Evolutionary conservation across 768 basidiomycete species (phyloP).

Genomic region (Sistotremastrum suecicum): DNA sequence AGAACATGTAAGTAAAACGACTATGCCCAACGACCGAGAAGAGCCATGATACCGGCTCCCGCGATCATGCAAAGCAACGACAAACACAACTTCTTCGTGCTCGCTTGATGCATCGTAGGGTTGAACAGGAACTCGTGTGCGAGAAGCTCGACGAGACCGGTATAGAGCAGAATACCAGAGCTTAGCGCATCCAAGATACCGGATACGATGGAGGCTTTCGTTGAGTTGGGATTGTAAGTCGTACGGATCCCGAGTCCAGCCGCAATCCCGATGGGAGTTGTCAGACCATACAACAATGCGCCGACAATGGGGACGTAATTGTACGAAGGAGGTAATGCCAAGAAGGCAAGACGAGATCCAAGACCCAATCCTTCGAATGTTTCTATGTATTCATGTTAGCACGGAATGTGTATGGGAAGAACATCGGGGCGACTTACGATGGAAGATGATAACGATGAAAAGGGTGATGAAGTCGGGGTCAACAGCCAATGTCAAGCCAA

Average conservation of each 20-base stretch:
- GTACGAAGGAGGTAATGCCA: slow-evolving; percentile 44
- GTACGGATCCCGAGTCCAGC: slow-evolving; percentile 60
- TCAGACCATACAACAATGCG: slow-evolving; percentile 55
- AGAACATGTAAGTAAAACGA: background rate
- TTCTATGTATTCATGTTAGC: slow-evolving; percentile 29
- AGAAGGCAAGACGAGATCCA: slow-evolving; percentile 74
- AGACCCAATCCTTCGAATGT: slow-evolving; percentile 91
- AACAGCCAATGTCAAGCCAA: slow-evolving; percentile 91
- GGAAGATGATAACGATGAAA: slow-evolving; percentile 85
- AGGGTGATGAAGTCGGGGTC: slow-evolving; percentile 64
- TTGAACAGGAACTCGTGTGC: slow-evolving; percentile 94
- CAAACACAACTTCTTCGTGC: slow-evolving; percentile 51
- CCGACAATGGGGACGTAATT: slow-evolving; percentile 42
- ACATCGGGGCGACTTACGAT: slow-evolving; percentile 45
- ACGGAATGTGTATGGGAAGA: too few relatives aligned
- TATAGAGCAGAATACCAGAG: slow-evolving; percentile 79
- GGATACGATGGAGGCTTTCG: slow-evolving; percentile 66
- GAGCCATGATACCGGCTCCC: slow-evolving; percentile 81
- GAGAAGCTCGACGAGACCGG: slow-evolving; percentile 79
- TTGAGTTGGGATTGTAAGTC: slow-evolving; percentile 70
- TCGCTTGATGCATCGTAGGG: slow-evolving; percentile 66
- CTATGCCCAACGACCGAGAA: slow-evolving; percentile 84
- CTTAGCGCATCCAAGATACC: slow-evolving; percentile 79
- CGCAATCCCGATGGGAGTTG: slow-evolving; percentile 83
- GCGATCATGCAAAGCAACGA: slow-evolving; percentile 65